phyloP scores from a whole-genome alignment of 2,329 filamentous ascomycete species.

The Septoria petroselini region DNA sequence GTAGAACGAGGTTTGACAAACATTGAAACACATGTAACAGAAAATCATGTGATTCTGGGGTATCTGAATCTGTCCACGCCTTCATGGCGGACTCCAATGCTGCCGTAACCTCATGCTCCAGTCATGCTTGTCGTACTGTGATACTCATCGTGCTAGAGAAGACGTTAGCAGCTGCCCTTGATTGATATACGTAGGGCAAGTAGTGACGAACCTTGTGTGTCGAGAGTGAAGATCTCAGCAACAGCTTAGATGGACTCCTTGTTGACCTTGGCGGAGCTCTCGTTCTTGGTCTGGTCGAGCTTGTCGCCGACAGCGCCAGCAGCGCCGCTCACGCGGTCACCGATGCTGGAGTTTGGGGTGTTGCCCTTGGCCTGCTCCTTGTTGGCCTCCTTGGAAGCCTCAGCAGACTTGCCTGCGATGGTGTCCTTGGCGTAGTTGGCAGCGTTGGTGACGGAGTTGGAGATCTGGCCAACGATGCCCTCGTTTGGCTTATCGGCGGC shows the following conservation, averaged over 20 bases:
- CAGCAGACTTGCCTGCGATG: constrained; percentile 55
- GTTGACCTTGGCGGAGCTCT: constrained; percentile 50
- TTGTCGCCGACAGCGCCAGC: constrained; percentile 54
- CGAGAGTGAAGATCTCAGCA: neutral
- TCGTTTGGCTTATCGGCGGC: constrained; percentile 46
- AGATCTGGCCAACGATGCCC: constrained; percentile 44
- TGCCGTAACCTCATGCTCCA: constrained; percentile 11
- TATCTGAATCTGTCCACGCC: constrained; percentile 10
- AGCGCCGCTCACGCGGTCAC: constrained; percentile 55
- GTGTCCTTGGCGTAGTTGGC: constrained; percentile 68
- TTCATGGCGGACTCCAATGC: constrained; percentile 7
- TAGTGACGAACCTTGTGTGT: neutral
- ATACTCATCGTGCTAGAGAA: neutral
- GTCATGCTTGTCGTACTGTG: constrained; percentile 3
- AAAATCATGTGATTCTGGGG: constrained; percentile 14
- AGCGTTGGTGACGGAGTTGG: constrained; percentile 49
- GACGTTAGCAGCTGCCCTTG: neutral
- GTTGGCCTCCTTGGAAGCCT: constrained; percentile 66
- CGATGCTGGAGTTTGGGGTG: constrained; percentile 50
- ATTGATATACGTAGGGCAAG: neutral
- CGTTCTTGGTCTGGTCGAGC: constrained; percentile 52
- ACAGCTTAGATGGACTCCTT: constrained; percentile 41
- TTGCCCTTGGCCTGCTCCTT: constrained; percentile 60
- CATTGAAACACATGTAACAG: neutral
- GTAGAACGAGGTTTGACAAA: too few relatives aligned